Conservation (phyloP, 129 eudicot genomes). For the Pittosporum tobira region DNA sequence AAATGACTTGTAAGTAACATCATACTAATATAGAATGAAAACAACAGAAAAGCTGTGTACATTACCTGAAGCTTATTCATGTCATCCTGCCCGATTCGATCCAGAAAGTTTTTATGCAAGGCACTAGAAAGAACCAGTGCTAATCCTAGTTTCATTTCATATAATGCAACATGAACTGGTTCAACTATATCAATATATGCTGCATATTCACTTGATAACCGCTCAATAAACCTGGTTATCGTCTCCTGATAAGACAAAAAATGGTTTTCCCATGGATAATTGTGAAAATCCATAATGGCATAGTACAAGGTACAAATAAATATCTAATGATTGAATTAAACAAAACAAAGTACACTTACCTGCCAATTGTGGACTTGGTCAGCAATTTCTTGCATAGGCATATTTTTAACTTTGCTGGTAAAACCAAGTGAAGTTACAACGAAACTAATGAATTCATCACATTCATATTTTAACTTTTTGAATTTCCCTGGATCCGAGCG, state of each 20-base stretch:
- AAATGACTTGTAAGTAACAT: background rate
- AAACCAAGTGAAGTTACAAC: constrained; percentile 26
- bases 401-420: constrained; percentile 20
- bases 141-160: constrained; percentile 87
- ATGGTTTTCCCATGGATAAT: background rate
- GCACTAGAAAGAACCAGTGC: constrained; percentile 46
- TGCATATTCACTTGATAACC: constrained; percentile 56
- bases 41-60: constrained; percentile 11
- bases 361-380: constrained; percentile 61
- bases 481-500: constrained; percentile 56
- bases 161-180: constrained; percentile 79
- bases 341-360: constrained; percentile 34
- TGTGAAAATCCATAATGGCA: background rate
- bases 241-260: constrained; percentile 38
- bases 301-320: background rate
- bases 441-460: constrained; percentile 44
- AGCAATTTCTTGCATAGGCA: constrained; percentile 24
- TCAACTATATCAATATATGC: constrained; percentile 61
- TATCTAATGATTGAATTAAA: background rate
- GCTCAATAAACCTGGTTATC: constrained; percentile 51
- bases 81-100: constrained; percentile 35
- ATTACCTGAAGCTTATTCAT: constrained; percentile 53
- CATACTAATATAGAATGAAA: background rate
- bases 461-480: constrained; percentile 50
- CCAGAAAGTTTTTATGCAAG: constrained; percentile 24